Evolutionary conservation across 1,284 basidiomycete genomes (phyloP).

Genomic region (Tausonia pullulans): DNA sequence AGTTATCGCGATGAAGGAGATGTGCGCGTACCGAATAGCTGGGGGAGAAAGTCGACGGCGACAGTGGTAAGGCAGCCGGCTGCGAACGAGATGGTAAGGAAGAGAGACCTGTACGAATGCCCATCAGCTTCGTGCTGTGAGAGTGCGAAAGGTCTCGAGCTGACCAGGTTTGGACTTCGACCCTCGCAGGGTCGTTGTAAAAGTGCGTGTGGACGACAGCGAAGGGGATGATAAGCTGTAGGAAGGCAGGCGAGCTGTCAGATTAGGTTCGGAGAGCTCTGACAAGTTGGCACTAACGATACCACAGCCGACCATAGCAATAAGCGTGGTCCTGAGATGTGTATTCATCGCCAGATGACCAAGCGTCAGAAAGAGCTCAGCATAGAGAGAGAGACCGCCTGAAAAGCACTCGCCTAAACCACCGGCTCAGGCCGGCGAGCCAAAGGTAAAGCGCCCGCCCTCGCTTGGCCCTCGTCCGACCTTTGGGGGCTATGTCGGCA

Average conservation of each 20-base stretch:
- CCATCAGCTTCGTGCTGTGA: not conserved
- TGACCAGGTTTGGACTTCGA: conserved; percentile 46
- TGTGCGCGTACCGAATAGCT: conserved; percentile 35
- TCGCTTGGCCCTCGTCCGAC: conserved; percentile 29
- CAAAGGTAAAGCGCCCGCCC: conserved; percentile 49
- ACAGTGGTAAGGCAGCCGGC: conserved; percentile 50
- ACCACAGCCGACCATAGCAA: conserved; percentile 45
- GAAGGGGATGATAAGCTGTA: conserved; percentile 48
- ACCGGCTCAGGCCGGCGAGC: conserved; percentile 55
- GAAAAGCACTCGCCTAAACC: conserved; percentile 42
- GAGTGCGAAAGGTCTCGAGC: not conserved
- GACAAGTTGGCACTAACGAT: conserved; percentile 26
- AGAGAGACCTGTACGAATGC: conserved; percentile 46
- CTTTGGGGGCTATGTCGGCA: too few species aligned
- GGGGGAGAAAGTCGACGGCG: conserved; percentile 51
- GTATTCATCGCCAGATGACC: not conserved
- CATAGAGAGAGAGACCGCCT: not conserved
- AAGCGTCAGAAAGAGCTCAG: not conserved
- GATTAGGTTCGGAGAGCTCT: too few species aligned
- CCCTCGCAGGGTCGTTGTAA: conserved; percentile 38
- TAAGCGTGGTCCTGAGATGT: conserved; percentile 18
- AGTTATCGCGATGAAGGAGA: not conserved
- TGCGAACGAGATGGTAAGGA: conserved; percentile 59
- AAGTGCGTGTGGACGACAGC: conserved; percentile 56
- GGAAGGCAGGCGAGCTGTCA: too few species aligned